Base-by-base conservation (phyloP, 768 basidiomycete species). In the Suillus occidentalis region DNA sequence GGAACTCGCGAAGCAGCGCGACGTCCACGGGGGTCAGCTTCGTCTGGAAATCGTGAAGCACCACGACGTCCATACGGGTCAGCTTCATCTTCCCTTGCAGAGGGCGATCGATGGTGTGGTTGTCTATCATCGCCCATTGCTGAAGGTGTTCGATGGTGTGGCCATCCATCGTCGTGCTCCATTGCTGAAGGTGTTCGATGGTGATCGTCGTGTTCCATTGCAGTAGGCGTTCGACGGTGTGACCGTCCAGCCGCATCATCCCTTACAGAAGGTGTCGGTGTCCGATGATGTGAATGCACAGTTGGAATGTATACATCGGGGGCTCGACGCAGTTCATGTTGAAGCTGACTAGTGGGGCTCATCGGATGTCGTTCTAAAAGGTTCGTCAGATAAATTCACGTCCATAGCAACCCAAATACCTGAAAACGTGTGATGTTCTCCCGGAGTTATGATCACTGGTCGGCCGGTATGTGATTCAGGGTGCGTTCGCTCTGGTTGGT, bases 331-430 rank as follows among this genome's bases (percentile, higher is more conserved):
- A 70, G 47, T 6, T 70, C 60, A 6, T 42, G 60, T 36, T 61
- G 60, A 39, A 64, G 50, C 2, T 49, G 22, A 28, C 60, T 59
- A 50, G 20, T 14, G 6, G 67, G 67, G 22, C 71, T 69, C 42
- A 61, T 50, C 14, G 59, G 16, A 58, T 16, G 66, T 10, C 57
- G 70, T 40, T 63, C 76, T 77, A 40, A 16, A 20, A 52, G 53
- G 31, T 18, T 22, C 22, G 34, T 61, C 37, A 58, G 34, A 36
- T 14, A 22, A 62, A 25, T 34, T 7, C 2, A 22, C 36, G 25
- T 14, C n/a, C n/a, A 42, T 6, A 31, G 25, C 7, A 12, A 18
- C 36, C 43, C 4, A 66, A 73, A 2, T 67, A 76, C 75, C 66
- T 52, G 66, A 52, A 37, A 52, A 53, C 10, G 49, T 60, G 34